Base-by-base conservation (phyloP, 2,329 filamentous ascomycete species). In the Remersonia thermophila region DNA sequence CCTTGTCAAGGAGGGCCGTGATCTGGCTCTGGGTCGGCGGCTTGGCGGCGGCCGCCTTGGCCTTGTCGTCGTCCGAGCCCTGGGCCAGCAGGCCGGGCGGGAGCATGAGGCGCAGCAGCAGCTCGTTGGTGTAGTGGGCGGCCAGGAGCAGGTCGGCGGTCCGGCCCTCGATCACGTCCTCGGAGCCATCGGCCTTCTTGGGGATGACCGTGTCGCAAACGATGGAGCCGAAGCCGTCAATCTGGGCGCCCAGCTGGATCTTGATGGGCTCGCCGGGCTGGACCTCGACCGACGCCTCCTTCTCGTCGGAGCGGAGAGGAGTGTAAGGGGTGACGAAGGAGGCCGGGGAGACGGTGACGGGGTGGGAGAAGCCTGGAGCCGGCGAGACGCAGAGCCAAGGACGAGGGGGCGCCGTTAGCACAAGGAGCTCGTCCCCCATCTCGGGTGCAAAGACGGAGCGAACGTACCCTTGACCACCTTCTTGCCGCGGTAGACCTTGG, bases 211-310 rank as follows among this genome's bases (percentile, higher is more conserved):
- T 93, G 63, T 95, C 83, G 65, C 91, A 95, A 51, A 95, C 83
- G 57, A 98, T 95, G 49, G 89, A 83, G 51, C 85, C 86, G 55
- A 96, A 93, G 37, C 91, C 91, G 65, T 96, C 85, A 46, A 98
- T 95, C 67, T 98, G 91, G 35, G 91, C 91, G 55, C 91, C 91
- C n/a, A 98, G 77, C 66, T 98, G 91, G 59, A 98, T 91, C 76
- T 98, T 98, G 65, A 94, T 73, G 43, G 83, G 66, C 66, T 98
- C 91, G 44, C 79, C 82, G 35, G 80, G 72, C 67, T 94, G 83
- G 51, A 98, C 71, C 54, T 79, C 77, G 33, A 73, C 69, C 39
- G 71, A 73, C 43, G 89, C 84, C 68, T 98, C 91, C 57, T 80
- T 77, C 59, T 80, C 69, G 55, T 98, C 91, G 46, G 86, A 78